phyloP scores from a whole-genome alignment of 768 basidiomycete species.

The Tylopilus intermedius region DNA sequence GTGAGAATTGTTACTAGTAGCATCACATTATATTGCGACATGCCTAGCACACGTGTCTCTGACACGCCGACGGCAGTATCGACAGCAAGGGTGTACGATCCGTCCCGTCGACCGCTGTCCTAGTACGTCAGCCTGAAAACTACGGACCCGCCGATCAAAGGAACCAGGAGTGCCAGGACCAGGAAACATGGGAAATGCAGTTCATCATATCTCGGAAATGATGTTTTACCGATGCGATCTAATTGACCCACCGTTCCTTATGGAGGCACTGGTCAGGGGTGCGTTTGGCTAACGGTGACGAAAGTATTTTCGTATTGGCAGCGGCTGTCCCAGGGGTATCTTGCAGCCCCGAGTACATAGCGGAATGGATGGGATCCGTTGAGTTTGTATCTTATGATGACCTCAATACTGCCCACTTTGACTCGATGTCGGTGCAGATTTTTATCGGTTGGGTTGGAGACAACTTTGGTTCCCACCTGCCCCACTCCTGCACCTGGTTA shows the following conservation, averaged over 20 bases:
- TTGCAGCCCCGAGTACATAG: background rate
- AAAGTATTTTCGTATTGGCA: background rate
- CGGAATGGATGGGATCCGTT: background rate
- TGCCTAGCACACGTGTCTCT: slow-evolving; percentile 9
- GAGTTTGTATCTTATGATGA: background rate
- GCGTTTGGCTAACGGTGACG: background rate
- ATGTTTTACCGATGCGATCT: background rate
- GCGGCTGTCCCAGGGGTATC: background rate
- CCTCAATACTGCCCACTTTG: background rate
- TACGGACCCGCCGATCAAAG: background rate
- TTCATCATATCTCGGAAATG: background rate
- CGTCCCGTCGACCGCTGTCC: background rate
- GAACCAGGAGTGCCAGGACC: background rate
- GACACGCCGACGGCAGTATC: background rate
- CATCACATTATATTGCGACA: slow-evolving; percentile 3
- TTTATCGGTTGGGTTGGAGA: background rate
- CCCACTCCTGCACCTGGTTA: background rate
- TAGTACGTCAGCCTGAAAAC: background rate
- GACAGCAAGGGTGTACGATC: background rate
- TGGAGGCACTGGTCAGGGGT: background rate
- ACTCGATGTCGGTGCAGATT: background rate
- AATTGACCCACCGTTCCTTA: background rate
- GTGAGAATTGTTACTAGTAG: slow-evolving; percentile 2
- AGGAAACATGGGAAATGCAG: background rate
- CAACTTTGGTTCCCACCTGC: background rate